phyloP scores from a whole-genome alignment of 129 eudicot species.

The Flaveria robusta region DNA sequence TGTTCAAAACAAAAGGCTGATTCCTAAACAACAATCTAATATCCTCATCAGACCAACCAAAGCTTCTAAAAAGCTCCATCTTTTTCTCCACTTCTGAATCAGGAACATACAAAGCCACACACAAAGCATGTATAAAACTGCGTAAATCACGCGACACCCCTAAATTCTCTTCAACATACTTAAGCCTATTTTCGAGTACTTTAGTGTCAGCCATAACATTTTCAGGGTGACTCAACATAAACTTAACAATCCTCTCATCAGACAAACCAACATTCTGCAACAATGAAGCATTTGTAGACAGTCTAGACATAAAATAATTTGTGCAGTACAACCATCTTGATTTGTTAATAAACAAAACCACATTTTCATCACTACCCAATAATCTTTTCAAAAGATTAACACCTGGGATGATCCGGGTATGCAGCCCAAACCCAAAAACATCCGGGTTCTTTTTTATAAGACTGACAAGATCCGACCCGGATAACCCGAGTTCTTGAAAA shows the following conservation, averaged over 20 bases:
- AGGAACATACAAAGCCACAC: conserved; percentile 16
- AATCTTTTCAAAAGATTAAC: conserved; percentile 26
- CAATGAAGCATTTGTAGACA: conserved; percentile 25
- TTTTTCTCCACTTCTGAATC: conserved; percentile 28
- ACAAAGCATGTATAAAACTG: conserved; percentile 37
- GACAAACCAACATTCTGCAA: conserved; percentile 38
- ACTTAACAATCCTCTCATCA: conserved; percentile 24
- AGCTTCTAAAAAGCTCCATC: conserved; percentile 37
- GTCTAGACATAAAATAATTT: background rate
- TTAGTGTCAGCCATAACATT: conserved; percentile 12
- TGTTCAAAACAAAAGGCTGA: conserved; percentile 25
- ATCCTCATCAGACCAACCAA: conserved; percentile 45
- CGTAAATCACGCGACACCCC: conserved; percentile 26
- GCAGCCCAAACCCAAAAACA: conserved; percentile 28
- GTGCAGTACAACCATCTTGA: conserved; percentile 30
- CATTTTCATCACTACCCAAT: conserved; percentile 41
- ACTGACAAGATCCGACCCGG: conserved; percentile 40
- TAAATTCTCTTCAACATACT: conserved; percentile 28
- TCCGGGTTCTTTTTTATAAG: conserved; percentile 25
- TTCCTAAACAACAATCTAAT: conserved; percentile 27
- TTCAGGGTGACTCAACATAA: conserved; percentile 30
- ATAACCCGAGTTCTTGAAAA: conserved; percentile 45
- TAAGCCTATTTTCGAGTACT: conserved; percentile 21
- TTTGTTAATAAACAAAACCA: conserved; percentile 30
- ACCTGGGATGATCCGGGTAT: conserved; percentile 31